Percentiles rank a stretch among this genome's conserved stretches.
These are phyloP conservation scores for Erythrophleum fordii DNA, from an alignment of 306 rosid species.

Conservation along the genomic window DNA sequence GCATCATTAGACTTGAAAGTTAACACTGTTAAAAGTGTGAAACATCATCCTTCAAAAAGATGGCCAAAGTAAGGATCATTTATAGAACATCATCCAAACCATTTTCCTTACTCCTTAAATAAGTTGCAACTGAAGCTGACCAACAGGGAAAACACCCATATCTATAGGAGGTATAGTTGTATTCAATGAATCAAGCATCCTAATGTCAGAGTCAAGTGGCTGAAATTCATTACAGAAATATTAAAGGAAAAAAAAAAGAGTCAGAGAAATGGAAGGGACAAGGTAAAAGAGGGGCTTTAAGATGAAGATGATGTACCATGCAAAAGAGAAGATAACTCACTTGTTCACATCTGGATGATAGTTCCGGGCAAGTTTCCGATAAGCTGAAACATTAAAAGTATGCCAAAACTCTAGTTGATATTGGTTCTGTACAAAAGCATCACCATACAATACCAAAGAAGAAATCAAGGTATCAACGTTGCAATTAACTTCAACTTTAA, in stretches of 20 bases:
- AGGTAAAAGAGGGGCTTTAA: slow-evolving; percentile 19
- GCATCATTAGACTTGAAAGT: background rate
- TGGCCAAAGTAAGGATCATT: background rate
- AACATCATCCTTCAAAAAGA: background rate
- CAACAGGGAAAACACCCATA: background rate
- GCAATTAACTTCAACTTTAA: slow-evolving; percentile 15
- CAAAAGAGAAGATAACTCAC: slow-evolving; percentile 55
- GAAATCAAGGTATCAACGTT: background rate
- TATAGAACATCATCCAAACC: background rate
- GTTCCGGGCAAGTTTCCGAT: slow-evolving; percentile 94
- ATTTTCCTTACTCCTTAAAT: background rate
- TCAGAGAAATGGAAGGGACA: background rate
- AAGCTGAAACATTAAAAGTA: slow-evolving; percentile 69
- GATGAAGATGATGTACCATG: slow-evolving; percentile 18
- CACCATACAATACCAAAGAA: slow-evolving; percentile 20
- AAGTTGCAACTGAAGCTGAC: background rate
- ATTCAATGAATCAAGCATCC: background rate
- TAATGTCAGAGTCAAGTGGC: background rate
- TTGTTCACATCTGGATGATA: slow-evolving; percentile 98
- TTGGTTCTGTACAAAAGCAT: slow-evolving; percentile 16
- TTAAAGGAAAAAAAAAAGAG: background rate
- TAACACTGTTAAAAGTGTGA: background rate
- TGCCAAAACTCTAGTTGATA: background rate
- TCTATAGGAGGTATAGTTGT: background rate
- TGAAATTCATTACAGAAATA: background rate